Evolutionary conservation across 192 early-diverging fungal species (phyloP).

Genomic region (Podila horticola): DNA sequence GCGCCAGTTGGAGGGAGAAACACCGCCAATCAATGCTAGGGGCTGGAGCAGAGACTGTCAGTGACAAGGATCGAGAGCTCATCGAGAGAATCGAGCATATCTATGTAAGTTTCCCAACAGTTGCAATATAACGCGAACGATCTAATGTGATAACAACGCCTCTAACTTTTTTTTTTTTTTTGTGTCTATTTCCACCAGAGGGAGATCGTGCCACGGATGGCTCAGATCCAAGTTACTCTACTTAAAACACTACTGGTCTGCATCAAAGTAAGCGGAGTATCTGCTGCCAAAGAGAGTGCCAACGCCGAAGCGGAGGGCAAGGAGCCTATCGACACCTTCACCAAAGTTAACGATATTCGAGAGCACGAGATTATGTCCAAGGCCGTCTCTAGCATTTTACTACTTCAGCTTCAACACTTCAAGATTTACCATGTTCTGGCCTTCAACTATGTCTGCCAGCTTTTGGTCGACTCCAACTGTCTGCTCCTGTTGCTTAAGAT

Average conservation of each 20-base stretch:
- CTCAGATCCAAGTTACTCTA: slow-evolving; percentile 63
- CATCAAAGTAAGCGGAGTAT: slow-evolving; percentile 52
- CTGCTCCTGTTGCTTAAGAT: slow-evolving; percentile 86
- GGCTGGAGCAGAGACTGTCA: slow-evolving; percentile 19
- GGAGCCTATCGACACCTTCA: slow-evolving; percentile 29
- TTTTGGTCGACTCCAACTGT: slow-evolving; percentile 85
- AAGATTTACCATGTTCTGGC: slow-evolving; percentile 79
- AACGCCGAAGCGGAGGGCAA: slow-evolving; percentile 35
- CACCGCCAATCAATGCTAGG: neutral
- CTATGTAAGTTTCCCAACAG: slow-evolving; percentile 56
- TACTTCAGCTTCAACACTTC: slow-evolving; percentile 71
- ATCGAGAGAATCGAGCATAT: slow-evolving; percentile 60
- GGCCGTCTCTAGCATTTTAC: slow-evolving; percentile 72
- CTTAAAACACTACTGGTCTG: slow-evolving; percentile 61
- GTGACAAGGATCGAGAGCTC: slow-evolving; percentile 39
- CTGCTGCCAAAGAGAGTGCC: slow-evolving; percentile 45
- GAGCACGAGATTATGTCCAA: slow-evolving; percentile 80
- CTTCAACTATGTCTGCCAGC: slow-evolving; percentile 81
- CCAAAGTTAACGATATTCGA: slow-evolving; percentile 61
- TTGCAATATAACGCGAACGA: neutral
- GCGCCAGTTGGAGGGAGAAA: neutral
- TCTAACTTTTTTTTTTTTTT: too few species aligned
- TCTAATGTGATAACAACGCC: neutral
- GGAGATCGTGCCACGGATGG: slow-evolving; percentile 63
- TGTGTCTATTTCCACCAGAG: slow-evolving; percentile 23